Base-by-base conservation (phyloP, 2,329 filamentous ascomycete genomes). In the Amphichorda felina region DNA sequence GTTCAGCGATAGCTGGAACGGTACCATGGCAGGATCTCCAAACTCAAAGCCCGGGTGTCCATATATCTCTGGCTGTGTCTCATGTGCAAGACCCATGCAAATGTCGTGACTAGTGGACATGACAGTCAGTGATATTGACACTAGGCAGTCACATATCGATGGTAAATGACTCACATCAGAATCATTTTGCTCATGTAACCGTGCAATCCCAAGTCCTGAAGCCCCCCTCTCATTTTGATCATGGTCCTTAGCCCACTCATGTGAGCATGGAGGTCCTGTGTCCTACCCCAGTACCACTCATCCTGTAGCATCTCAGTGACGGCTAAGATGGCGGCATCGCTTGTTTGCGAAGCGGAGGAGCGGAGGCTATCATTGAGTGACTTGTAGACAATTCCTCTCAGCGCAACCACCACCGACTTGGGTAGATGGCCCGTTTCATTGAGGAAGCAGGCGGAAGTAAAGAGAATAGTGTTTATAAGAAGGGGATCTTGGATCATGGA, bases 241-340 rank as follows among this genome's bases (percentile, higher is more conserved):
- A 72, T 68, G 33, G 61, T 59, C 40, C 57, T 54, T 13, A 73
- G 53, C 0, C 67, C 66, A 6, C 46, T 48, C 39, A 70, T 56
- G 35, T 72, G 68, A 1, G 59, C 57, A 17, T 57, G 53, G 9
- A 71, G 51, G 39, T 65, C 61, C 26, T 55, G 46, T 0, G 56
- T 59, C 18, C 59, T 60, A 5, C 66, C 66, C 66, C 66, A 70
- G 44, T 69, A 70, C 68, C 69, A 73, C 39, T 70, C 68, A 31
- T 68, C 60, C 17, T 67, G 48, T 16, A 67, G 57, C 40, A 71
- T 56, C 44, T 70, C 68, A 1, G 63, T 49, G 5, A 70, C 64
- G 3, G 57, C 64, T 5, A 66, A 57, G 27, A 72, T 60, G 4
- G 61, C 58, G 22, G 61, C 57, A 41, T 70, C 66, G 35, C 53